Conservation (phyloP, 2,329 filamentous ascomycete species). For the Pleoardoris graminearum region DNA sequence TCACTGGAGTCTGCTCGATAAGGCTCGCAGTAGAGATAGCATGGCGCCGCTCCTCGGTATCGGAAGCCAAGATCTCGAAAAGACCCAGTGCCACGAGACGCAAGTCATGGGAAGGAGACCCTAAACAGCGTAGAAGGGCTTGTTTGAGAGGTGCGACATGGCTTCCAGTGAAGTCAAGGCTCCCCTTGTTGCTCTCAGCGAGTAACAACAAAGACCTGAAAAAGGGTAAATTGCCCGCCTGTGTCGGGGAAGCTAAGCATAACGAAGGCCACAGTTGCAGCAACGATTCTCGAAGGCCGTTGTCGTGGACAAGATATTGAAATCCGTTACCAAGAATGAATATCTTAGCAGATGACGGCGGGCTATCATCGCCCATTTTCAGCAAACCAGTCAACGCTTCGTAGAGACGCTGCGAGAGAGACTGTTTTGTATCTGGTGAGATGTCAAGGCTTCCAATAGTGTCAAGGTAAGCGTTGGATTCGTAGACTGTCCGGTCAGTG, state of each 20-base stretch:
- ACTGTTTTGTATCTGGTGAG: constrained; percentile 21
- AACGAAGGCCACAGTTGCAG: constrained; percentile 64
- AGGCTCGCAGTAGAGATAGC: constrained; percentile 69
- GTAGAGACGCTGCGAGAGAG: constrained; percentile 28
- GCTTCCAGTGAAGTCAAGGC: constrained; percentile 52
- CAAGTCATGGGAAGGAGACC: constrained; percentile 73
- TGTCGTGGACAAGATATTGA: constrained; percentile 67
- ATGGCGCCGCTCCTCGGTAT: constrained; percentile 55
- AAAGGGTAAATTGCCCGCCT: constrained; percentile 56
- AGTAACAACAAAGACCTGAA: constrained; percentile 51
- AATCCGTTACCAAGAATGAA: constrained; percentile 79
- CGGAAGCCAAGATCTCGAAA: constrained; percentile 61
- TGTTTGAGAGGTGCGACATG: constrained; percentile 65
- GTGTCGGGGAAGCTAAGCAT: constrained; percentile 66
- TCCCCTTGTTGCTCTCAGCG: constrained; percentile 67
- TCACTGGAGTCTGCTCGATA: constrained; percentile 78
- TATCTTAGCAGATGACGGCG: constrained; percentile 31
- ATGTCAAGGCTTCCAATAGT: constrained; percentile 27
- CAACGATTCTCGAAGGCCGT: constrained; percentile 56
- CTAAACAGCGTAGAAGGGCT: constrained; percentile 72
- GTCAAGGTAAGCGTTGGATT: constrained; percentile 39
- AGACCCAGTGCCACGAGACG: constrained; percentile 74
- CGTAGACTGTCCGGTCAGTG: constrained; percentile 17
- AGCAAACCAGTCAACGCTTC: constrained; percentile 26
- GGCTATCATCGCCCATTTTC: neutral